Percentiles rank a stretch among this genome's conserved stretches.
Conservation (phyloP, 208 protist genomes). For the Leishmania lainsoni region DNA sequence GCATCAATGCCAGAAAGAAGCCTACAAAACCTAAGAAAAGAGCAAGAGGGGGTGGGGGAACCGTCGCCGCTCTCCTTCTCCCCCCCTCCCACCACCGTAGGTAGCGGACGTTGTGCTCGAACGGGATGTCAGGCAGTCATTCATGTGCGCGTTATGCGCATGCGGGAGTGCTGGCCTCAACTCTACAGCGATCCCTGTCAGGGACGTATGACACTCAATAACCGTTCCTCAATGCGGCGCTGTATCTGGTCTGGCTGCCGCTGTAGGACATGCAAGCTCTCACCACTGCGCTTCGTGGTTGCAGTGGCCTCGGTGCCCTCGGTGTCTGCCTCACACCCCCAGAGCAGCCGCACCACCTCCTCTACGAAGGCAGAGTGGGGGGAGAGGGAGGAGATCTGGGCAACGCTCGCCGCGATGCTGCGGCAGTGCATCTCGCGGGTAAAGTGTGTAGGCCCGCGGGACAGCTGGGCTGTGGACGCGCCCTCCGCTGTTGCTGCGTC, state of each 20-base stretch:
- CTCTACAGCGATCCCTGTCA: neutral
- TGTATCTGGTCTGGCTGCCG: conserved; percentile 3
- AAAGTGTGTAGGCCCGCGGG: neutral
- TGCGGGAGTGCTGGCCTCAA: neutral
- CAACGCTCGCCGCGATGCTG: conserved; percentile 73
- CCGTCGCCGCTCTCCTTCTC: neutral
- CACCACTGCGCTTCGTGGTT: neutral
- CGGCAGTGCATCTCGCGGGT: conserved; percentile 30
- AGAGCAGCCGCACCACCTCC: conserved; percentile 65
- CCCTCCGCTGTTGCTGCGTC: neutral
- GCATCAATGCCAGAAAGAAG: neutral
- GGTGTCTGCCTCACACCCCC: neutral
- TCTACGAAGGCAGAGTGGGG: conserved; percentile 44
- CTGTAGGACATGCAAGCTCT: neutral
- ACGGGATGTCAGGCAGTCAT: neutral
- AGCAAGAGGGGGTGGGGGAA: too few species aligned
- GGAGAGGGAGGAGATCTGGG: conserved; percentile 55
- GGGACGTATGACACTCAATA: neutral
- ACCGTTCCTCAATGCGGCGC: too few species aligned
- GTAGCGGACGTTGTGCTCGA: neutral
- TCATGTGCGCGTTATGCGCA: neutral
- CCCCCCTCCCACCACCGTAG: neutral
- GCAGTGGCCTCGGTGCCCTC: neutral
- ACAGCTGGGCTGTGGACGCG: neutral
- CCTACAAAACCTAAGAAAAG: neutral